A percentile compares a stretch with the other conserved stretches of the same genome.
Evolutionary conservation across 192 early-diverging fungal species (phyloP).

Genomic region (Coemansia guatemalensis): DNA sequence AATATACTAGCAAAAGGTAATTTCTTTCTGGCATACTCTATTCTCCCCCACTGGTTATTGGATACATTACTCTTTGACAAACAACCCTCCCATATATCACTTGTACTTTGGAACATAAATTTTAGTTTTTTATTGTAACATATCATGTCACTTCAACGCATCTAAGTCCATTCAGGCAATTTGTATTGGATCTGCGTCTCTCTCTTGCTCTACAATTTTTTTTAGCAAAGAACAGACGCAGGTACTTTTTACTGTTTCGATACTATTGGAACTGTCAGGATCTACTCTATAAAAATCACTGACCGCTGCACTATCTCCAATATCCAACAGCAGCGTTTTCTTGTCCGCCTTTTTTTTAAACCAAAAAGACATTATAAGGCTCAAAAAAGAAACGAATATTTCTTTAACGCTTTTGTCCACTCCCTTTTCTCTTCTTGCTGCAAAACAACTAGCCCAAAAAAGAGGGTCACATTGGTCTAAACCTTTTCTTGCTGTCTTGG

Average conservation of each 20-base stretch:
- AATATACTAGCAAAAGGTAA: no score
- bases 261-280: background rate
- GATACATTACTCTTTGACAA: no score
- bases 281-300: background rate
- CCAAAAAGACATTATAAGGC: background rate
- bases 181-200: background rate
- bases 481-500: background rate
- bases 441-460: background rate
- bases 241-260: background rate
- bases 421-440: background rate
- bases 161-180: background rate
- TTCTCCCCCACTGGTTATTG: no score
- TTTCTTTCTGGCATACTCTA: no score
- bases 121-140: background rate
- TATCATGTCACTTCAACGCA: background rate
- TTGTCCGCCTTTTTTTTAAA: background rate
- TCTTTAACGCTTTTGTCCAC: background rate
- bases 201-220: background rate
- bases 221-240: background rate
- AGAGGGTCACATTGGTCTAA: background rate
- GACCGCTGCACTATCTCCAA: background rate
- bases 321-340: background rate
- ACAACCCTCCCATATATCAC: no score
- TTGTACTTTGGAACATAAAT: no score
- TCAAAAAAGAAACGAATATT: background rate